Evolutionary conservation across 768 basidiomycete species (phyloP), one percentile per base, ranked within the genome.

Genomic region (Suillus variegatus): DNA sequence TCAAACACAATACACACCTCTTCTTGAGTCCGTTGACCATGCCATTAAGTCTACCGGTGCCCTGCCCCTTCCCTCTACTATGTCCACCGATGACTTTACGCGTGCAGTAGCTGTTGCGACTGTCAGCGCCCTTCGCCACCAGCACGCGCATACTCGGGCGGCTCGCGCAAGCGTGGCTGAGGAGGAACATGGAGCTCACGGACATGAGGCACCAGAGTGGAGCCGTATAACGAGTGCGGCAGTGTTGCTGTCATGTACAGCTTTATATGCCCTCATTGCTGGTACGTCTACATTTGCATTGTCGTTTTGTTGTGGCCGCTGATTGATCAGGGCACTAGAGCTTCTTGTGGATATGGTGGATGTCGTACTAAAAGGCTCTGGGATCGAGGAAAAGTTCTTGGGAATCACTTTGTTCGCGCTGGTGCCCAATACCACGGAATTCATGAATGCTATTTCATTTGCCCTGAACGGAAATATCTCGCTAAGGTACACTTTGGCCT

Each of bases 381-480:
- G 94, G 2, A 94, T 99, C 36, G 93, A 97, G 64, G 97, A 99
- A 74, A 99, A 99, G 75, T 96, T 99, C 83, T 85, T 99, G 38
- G 97, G 97, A 61, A 84, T 99, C 67, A 98, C 95, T 0, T 84
- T 99, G 12, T 99, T 99, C 73, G 97, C 97, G 9, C 86, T 99
- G 40, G 96, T 99, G 0, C 97, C 97, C 5, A 99, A 99, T 74
- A 97, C 96, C 4, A 99, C 97, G 2, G 97, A 99, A 78, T 99
- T 99, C 77, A 97, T 97, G 95, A 99, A 98, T 74, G 97, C 97
- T 60, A 95, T 99, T 66, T 97, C 95, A 4, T 99, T 99, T 74
- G 96, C 97, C 35, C 78, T 99, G 67, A 93, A 97, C 73, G 97
- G 91, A 7, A 99, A 99, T 75, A 99, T 99, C 68, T 94, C 97